Evolutionary conservation across 768 basidiomycete genomes (phyloP).

Genomic region (Podaxis rugospora): DNA sequence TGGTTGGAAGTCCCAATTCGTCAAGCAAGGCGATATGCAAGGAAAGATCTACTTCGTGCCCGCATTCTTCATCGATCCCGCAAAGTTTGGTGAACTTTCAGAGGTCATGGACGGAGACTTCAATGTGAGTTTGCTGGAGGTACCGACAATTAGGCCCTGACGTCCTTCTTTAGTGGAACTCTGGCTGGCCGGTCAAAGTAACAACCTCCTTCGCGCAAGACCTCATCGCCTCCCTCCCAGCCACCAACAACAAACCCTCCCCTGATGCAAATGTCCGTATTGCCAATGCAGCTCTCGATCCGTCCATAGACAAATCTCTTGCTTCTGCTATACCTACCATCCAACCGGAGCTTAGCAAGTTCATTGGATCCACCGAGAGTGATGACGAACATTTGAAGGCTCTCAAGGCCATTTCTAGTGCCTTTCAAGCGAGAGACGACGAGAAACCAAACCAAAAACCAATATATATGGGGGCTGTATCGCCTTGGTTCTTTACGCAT

Average conservation of each 20-base stretch:
- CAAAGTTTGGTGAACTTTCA: conserved; percentile 38
- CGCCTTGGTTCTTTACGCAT: conserved; percentile 81
- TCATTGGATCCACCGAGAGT: conserved; percentile 43
- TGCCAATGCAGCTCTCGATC: conserved; percentile 13
- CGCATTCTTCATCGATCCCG: conserved; percentile 61
- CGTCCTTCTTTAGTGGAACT: conserved; percentile 58
- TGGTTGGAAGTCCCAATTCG: conserved; percentile 58
- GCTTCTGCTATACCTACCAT: conserved; percentile 16
- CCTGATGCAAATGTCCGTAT: background rate
- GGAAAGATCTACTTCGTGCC: conserved; percentile 62
- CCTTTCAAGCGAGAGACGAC: conserved; percentile 22
- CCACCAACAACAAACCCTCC: background rate
- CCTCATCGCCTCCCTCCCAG: conserved; percentile 17
- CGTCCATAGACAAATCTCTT: conserved; percentile 13
- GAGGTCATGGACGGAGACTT: conserved; percentile 55
- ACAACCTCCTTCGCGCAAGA: conserved; percentile 36
- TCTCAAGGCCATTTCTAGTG: conserved; percentile 26
- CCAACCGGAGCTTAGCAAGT: conserved; percentile 29
- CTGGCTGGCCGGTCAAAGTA: conserved; percentile 70
- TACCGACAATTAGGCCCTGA: background rate
- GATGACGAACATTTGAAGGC: conserved; percentile 53
- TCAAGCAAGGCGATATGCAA: conserved; percentile 38
- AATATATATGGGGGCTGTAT: conserved; percentile 49
- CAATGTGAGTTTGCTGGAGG: conserved; percentile 37
- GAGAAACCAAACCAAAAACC: conserved; percentile 23